Evolutionary conservation across 257 asterid species (phyloP), one percentile per base, ranked within the genome.

Genomic region (Solanum pinnatisectum): DNA sequence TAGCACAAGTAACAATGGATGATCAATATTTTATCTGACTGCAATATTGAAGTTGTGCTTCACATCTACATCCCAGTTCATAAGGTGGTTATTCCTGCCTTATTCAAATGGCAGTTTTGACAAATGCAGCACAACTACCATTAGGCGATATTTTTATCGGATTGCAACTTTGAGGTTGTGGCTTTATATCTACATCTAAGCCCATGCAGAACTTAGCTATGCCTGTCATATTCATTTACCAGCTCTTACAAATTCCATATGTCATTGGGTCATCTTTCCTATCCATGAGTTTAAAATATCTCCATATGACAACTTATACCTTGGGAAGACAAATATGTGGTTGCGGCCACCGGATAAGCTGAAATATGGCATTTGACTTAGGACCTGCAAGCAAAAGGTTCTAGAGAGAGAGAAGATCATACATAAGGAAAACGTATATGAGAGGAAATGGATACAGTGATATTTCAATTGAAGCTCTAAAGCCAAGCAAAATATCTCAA

Each of bases 341-440:
- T 95, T 87, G 87, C 99, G 96, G 68, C 99, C 98, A 84, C 98
- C 96, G 78, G 99, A 94, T 88, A 97, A 91, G 93, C 99, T 92
- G 94, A 96, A 97, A 92, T 94, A 92, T 86, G 98, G 98, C 99
- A 97, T 97, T 92, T 97, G 99, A 90, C 98, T 93, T 89, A 96
- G 90, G 88, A 97, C 98, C 99, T 97, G 98, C 92, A 94, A 95
- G 89, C 87, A 92, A 92, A 91, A 87, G 84, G 87, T 68, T 87
- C 59, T 13, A 39, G 30, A 88, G 40, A 39, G n/a, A 86, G 82
- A 90, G 84, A 8, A 83, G 37, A 35, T 13, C 84, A 32, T 20
- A 22, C 35, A 71, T 32, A 11, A 70, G 67, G 65, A 36, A 85
- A 68, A 68, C 3, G 5, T 42, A 85, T 23, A n/a, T 8, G 63